Percentiles rank a stretch among this genome's conserved stretches.
These are phyloP conservation scores for Phytophthora tubulina DNA, from an alignment of 352 stramenopile genomes.

Conservation along the genomic window DNA sequence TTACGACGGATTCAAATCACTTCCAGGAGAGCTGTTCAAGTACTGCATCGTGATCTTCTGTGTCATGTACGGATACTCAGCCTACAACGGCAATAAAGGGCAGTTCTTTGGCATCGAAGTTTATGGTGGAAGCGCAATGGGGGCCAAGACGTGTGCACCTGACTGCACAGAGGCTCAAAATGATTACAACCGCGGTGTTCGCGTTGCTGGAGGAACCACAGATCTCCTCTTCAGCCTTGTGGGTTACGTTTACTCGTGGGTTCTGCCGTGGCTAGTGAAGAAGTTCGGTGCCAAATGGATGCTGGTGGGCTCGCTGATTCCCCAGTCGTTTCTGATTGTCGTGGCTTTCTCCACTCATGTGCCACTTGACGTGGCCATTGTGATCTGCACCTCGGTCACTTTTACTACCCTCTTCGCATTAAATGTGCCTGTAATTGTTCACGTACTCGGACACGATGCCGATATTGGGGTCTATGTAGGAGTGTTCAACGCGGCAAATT, in stretches of 20 bases:
- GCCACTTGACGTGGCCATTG: conserved; percentile 25
- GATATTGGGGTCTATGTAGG: conserved; percentile 39
- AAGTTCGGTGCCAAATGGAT: conserved; percentile 41
- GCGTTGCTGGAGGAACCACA: conserved; percentile 40
- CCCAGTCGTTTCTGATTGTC: conserved; percentile 26
- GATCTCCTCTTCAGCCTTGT: conserved; percentile 56
- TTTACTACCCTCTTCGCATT: conserved; percentile 29
- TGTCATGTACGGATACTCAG: conserved; percentile 56
- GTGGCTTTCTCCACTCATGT: conserved; percentile 27
- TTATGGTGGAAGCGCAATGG: conserved; percentile 21
- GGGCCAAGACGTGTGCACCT: conserved; percentile 31
- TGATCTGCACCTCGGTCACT: conserved; percentile 29
- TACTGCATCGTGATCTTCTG: conserved; percentile 61
- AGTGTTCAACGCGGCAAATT: conserved; percentile 38
- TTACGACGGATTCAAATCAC: conserved; percentile 46
- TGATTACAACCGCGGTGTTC: conserved; percentile 48
- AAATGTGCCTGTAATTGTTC: conserved; percentile 37
- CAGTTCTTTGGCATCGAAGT: conserved; percentile 39
- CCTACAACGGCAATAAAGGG: conserved; percentile 62
- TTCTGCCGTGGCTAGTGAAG: conserved; percentile 51
- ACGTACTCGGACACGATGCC: conserved; percentile 26
- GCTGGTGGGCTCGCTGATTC: conserved; percentile 22
- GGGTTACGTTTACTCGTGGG: conserved; percentile 54
- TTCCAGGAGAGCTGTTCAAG: conserved; percentile 48
- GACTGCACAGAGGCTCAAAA: conserved; percentile 47